Conservation (phyloP, 768 basidiomycete genomes). For the Suillus occidentalis region DNA sequence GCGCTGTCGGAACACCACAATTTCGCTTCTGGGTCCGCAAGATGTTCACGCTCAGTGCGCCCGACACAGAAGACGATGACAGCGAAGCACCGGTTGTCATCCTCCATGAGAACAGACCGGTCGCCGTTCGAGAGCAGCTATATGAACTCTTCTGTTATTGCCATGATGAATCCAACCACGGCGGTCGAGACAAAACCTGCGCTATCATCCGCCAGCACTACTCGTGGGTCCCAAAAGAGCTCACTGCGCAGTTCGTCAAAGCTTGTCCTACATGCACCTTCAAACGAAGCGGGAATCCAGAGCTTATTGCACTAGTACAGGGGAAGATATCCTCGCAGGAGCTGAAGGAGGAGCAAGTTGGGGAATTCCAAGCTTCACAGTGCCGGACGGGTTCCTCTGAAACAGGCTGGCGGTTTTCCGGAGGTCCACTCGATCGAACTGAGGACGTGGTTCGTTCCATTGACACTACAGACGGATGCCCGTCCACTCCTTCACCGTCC, state of each 20-base stretch:
- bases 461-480: neutral
- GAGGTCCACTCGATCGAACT: slow-evolving; percentile 20
- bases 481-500: neutral
- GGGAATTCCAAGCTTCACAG: neutral
- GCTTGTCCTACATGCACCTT: slow-evolving; percentile 73
- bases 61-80: slow-evolving; percentile 18
- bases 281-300: slow-evolving; percentile 39
- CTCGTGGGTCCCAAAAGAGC: slow-evolving; percentile 84
- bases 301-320: slow-evolving; percentile 15
- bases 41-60: slow-evolving; percentile 61
- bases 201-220: slow-evolving; percentile 65
- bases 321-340: neutral
- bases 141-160: slow-evolving; percentile 77
- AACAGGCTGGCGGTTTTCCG: slow-evolving; percentile 22
- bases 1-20: slow-evolving; percentile 54
- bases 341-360: neutral
- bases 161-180: slow-evolving; percentile 65
- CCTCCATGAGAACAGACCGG: slow-evolving; percentile 68
- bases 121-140: slow-evolving; percentile 76
- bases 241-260: slow-evolving; percentile 76
- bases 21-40: slow-evolving; percentile 85
- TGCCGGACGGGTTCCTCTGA: neutral
- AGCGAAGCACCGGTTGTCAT: slow-evolving; percentile 43
- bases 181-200: slow-evolving; percentile 79
- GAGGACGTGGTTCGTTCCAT: neutral